phyloP scores from a whole-genome alignment of 2,329 filamentous ascomycete species.

The Aureobasidium sp. region DNA sequence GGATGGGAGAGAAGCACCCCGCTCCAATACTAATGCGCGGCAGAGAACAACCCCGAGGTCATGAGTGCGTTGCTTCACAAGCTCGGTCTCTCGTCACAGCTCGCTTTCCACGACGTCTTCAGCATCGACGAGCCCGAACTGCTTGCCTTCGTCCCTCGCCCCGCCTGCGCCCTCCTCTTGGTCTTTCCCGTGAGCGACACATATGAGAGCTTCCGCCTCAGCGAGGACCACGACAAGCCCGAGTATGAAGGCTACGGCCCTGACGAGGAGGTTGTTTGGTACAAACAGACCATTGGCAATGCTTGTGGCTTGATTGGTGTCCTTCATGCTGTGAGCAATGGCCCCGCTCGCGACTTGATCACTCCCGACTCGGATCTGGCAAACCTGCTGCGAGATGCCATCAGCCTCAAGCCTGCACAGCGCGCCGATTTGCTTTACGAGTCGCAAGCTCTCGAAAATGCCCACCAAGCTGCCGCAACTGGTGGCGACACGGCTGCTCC shows the following conservation, averaged over 20 bases:
- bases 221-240: conserved; percentile 59
- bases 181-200: conserved; percentile 78
- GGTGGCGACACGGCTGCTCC: conserved; percentile 75
- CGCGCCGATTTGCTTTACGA: conserved; percentile 72
- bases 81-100: conserved; percentile 70
- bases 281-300: conserved; percentile 88
- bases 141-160: conserved; percentile 79
- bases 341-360: conserved; percentile 58
- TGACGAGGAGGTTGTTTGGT: conserved; percentile 79
- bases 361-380: conserved; percentile 52
- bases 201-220: conserved; percentile 69
- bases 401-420: conserved; percentile 57
- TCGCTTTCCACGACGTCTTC: conserved; percentile 86
- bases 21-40: not conserved
- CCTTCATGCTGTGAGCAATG: conserved; percentile 76
- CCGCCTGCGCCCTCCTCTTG: conserved; percentile 79
- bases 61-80: conserved; percentile 77
- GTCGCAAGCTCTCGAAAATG: conserved; percentile 65
- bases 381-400: conserved; percentile 61
- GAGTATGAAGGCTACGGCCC: conserved; percentile 64
- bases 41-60: conserved; percentile 75
- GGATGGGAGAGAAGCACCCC: not conserved
- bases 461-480: conserved; percentile 70
- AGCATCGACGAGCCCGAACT: conserved; percentile 80
- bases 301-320: conserved; percentile 88